Conservation (phyloP, 768 basidiomycete genomes). For the Leccinum incarnatum region DNA sequence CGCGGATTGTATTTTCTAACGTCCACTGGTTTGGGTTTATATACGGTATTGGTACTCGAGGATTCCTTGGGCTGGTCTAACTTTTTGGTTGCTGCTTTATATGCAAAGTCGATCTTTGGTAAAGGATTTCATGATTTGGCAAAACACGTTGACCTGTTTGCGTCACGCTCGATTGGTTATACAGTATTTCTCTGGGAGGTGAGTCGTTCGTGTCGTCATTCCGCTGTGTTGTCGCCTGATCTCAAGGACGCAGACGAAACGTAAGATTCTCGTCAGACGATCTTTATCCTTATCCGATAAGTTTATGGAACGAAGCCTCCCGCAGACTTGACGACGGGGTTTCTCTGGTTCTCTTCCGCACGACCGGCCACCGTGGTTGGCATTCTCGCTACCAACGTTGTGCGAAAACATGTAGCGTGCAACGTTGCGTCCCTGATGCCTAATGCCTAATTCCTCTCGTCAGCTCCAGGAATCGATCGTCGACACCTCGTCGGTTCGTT, state of each 20-base stretch:
- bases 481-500: background rate
- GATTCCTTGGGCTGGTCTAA: conserved; percentile 14
- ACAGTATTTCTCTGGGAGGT: background rate
- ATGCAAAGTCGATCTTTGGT: conserved; percentile 10
- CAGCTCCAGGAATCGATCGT: background rate
- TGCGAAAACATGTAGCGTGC: background rate
- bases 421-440: background rate
- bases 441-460: no score
- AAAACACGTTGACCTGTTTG: background rate
- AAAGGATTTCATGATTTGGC: conserved; percentile 4
- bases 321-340: background rate
- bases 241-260: background rate
- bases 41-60: background rate
- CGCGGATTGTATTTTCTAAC: background rate
- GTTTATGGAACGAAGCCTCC: background rate
- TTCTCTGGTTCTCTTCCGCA: background rate
- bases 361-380: background rate
- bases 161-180: background rate
- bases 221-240: background rate
- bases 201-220: background rate
- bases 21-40: conserved; percentile 17
- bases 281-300: background rate
- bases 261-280: background rate
- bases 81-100: conserved; percentile 3
- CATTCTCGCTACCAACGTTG: background rate